Evolutionary conservation across 1,139 yeast species (phyloP).

Genomic region (Taiozyma sp.): DNA sequence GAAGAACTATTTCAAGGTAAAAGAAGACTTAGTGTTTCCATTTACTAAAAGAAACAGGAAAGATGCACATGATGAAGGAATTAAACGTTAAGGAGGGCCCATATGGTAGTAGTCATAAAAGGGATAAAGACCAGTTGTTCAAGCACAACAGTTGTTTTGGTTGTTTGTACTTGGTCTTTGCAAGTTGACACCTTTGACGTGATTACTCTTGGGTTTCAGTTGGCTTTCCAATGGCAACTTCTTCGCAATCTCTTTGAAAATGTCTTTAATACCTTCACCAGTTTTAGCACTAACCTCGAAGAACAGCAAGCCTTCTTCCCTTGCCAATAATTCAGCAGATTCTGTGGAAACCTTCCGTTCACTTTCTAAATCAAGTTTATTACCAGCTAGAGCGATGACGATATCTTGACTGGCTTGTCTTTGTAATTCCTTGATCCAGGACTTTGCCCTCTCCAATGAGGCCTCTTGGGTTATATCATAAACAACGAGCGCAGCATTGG

Average conservation of each 20-base stretch:
- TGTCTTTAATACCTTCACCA: conserved; percentile 74
- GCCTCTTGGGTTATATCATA: conserved; percentile 65
- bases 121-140: neutral
- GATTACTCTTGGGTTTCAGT: conserved; percentile 25
- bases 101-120: neutral
- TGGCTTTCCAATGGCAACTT: conserved; percentile 46
- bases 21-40: neutral
- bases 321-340: conserved; percentile 55
- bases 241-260: conserved; percentile 80
- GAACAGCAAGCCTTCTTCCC: conserved; percentile 74
- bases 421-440: conserved; percentile 94
- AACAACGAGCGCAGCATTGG: conserved; percentile 79
- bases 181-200: conserved; percentile 31
- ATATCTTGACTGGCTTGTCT: conserved; percentile 84
- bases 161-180: conserved; percentile 44
- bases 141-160: conserved; percentile 34
- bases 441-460: conserved; percentile 84
- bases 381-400: conserved; percentile 82
- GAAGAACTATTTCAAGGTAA: neutral
- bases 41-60: neutral
- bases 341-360: conserved; percentile 51
- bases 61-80: neutral
- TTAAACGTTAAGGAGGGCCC: neutral
- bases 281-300: conserved; percentile 95
- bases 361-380: conserved; percentile 64